Evolutionary conservation across 2,329 filamentous ascomycete genomes (phyloP), one percentile per base, ranked within the genome.

Genomic region (Tolypocladium pustulatum): DNA sequence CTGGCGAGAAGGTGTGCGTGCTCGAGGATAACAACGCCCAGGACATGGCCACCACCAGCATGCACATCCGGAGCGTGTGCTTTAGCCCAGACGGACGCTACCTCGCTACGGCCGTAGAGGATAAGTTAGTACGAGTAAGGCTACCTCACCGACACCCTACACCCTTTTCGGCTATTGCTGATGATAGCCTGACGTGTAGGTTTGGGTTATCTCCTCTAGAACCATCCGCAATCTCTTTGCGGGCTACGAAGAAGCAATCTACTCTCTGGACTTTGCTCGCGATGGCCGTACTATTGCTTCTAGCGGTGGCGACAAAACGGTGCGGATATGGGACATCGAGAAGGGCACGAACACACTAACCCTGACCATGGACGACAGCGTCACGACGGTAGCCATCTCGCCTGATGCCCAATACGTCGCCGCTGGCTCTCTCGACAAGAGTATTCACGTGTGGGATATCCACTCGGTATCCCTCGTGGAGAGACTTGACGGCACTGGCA

Each of bases 191-290:
- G 27, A 22, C 20, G 60, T 51, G 51, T 55, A 93, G 89, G 90
- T 99, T 56, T 97, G 94, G 94, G 94, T 97, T 71, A 97, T 99
- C 65, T 81, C 83, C 58, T 82, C 78, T 58, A 84, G 90, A 65
- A 86, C 84, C 9, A 97, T 99, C 70, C 90, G 91, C 68, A 91
- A 94, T 71, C 90, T 90, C 46, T 97, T 99, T 75, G 82, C 87
- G n/a, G 94, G 94, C 30, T 94, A 99, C 74, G 94, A 97, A 74
- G 93, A 97, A 74, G 94, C 97, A 65, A 97, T 99, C 63, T 97
- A 97, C 75, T 96, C 90, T 7, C 81, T 97, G 6, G 94, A 97
- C 74, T 97, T 96, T 73, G 90, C 93, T 37, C 87, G 91, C 49
- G 95, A 97, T 66, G 93, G 93, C 41, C 88, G 91, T 57, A 91